Evolutionary conservation across 257 asterid genomes (phyloP).

Genomic region (Capsicum rhomboideum): DNA sequence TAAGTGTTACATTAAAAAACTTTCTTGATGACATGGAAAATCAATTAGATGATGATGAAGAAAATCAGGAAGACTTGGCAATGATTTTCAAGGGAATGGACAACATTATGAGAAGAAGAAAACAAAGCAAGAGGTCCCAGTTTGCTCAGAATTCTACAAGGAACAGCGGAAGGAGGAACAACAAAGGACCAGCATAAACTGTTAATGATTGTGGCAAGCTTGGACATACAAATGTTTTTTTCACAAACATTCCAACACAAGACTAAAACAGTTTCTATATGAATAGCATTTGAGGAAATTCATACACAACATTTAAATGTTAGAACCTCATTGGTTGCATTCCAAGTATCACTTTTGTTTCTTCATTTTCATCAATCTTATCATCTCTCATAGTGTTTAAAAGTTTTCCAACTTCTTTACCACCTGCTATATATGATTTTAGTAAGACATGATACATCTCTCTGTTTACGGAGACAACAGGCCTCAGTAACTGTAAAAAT

Average conservation of each 20-base stretch:
- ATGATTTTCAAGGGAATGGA: background rate
- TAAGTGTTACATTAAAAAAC: background rate
- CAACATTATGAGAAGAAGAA: background rate
- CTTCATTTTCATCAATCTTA: conserved; percentile 37
- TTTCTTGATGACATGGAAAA: background rate
- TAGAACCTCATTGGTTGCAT: background rate
- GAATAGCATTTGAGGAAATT: background rate
- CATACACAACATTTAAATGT: background rate
- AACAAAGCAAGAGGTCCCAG: background rate
- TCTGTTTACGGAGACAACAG: conserved; percentile 16
- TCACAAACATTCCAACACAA: background rate
- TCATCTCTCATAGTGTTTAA: conserved; percentile 37
- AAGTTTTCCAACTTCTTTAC: conserved; percentile 29
- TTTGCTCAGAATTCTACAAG: background rate
- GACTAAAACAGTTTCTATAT: background rate
- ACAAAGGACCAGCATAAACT: background rate
- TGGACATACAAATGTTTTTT: background rate
- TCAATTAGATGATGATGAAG: background rate
- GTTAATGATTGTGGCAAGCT: background rate
- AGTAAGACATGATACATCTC: conserved; percentile 34
- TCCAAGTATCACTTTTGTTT: conserved; percentile 33
- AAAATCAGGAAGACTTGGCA: background rate
- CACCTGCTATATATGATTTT: conserved; percentile 20
- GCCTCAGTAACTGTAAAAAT: conserved; percentile 28
- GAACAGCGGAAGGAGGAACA: background rate